Base-by-base conservation (phyloP, 192 early-diverging fungal genomes). In the Coemansia reversa region DNA sequence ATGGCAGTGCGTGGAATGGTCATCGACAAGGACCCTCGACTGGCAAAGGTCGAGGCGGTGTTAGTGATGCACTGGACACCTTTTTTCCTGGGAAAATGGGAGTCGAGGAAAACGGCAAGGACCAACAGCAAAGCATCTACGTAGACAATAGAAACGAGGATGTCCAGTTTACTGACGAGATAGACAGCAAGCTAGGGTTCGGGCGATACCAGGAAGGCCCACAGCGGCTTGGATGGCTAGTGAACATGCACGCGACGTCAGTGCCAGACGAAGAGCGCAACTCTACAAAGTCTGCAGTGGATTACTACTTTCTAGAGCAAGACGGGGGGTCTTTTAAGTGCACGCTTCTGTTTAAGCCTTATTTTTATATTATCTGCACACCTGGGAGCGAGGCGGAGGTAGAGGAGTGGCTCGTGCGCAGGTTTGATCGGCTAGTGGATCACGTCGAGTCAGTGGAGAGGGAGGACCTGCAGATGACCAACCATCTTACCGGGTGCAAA, bases 241-340 rank as follows among this genome's bases (percentile, higher is more conserved):
- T 96, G 28, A 99, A 99, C 84, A 96, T 97, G 84, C 91, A 94
- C 65, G 81, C 90, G 84, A 91, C 91, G 0, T 65, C 86, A 7
- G 82, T 94, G 25, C 68, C 73, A 47, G 86, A 89, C 67, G 67
- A 74, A 2, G 88, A 94, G 54, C 85, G 84, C 80, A 72, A 79
- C 19, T 74, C 81, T 20, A 89, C 88, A 24, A 83, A 85, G 51
- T 67, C 93, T 0, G 95, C 88, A 0, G 87, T 96, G 4, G 94
- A 98, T 75, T 89, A 90, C 50, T 98, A 96, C 66, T 99, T 99
- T 71, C 76, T 98, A 33, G 89, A 94, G 59, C 92, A 93, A 27
- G 91, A 93, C 51, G 93, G 93, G 29, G 84, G 83, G 24, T 86
- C 88, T 16, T 99, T 99, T 80, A 98, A 95, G 65, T 83, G 87